These are phyloP conservation scores for Colletotrichum agaves DNA, from an alignment of 2,329 filamentous ascomycete genomes.

Conservation along the genomic window DNA sequence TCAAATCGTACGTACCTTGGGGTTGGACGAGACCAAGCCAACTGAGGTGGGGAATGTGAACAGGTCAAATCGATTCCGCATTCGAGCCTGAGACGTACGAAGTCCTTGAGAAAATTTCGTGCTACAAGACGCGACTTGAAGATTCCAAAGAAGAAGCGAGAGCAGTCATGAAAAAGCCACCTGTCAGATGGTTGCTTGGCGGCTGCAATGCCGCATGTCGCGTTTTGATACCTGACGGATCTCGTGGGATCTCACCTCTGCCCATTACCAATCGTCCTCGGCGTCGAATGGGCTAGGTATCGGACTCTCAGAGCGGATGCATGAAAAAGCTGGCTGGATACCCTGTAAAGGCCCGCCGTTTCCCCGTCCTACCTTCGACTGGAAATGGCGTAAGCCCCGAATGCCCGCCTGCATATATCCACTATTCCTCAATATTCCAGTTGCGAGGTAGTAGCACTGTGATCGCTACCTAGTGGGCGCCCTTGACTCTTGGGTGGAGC, in stretches of 20 bases:
- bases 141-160: background rate
- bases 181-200: background rate
- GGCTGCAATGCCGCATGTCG: background rate
- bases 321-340: conserved; percentile 13
- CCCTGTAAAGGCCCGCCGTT: conserved; percentile 11
- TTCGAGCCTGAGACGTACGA: conserved; percentile 13
- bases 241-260: conserved; percentile 11
- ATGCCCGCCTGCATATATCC: conserved; percentile 21
- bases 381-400: conserved; percentile 31
- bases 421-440: conserved; percentile 20
- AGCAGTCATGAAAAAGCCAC: background rate
- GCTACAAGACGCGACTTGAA: conserved; percentile 3
- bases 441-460: conserved; percentile 22
- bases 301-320: conserved; percentile 11
- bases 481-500: conserved; percentile 16
- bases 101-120: conserved; percentile 1
- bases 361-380: conserved; percentile 31
- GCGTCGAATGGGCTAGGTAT: conserved; percentile 15
- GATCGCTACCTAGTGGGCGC: conserved; percentile 13
- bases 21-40: conserved; percentile 22
- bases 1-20: conserved; percentile 2
- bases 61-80: background rate
- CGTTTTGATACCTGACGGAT: conserved; percentile 5
- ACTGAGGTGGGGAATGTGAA: conserved; percentile 16
- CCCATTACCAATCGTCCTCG: conserved; percentile 14